A percentile compares a stretch with the other conserved stretches of the same genome.
These are phyloP conservation scores for Aureobasidium pullulans DNA, from an alignment of 2,329 filamentous ascomycete genomes.

Conservation along the genomic window DNA sequence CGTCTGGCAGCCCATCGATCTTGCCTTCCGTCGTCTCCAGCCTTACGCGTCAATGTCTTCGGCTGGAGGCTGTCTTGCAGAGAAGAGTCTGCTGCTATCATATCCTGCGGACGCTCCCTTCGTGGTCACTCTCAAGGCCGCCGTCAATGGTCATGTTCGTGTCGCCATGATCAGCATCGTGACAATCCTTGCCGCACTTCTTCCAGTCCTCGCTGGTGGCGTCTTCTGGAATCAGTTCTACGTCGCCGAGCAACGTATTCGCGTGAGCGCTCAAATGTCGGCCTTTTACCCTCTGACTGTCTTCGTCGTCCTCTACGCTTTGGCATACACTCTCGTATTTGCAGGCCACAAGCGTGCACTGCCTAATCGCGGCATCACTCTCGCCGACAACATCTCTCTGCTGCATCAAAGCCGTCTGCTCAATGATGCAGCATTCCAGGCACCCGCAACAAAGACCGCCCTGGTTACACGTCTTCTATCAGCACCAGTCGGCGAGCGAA, in stretches of 20 bases:
- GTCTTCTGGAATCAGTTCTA: constrained; percentile 67
- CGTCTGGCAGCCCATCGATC: constrained; percentile 59
- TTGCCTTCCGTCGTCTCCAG: constrained; percentile 56
- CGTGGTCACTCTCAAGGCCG: constrained; percentile 50
- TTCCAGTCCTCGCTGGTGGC: constrained; percentile 63
- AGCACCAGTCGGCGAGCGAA: constrained; percentile 40
- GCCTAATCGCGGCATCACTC: constrained; percentile 63
- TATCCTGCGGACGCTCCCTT: constrained; percentile 62
- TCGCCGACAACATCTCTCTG: constrained; percentile 73
- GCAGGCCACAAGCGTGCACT: constrained; percentile 56
- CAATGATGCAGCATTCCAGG: constrained; percentile 64
- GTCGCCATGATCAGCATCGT: constrained; percentile 56
- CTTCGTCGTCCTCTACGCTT: constrained; percentile 63
- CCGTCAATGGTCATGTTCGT: constrained; percentile 56
- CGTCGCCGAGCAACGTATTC: constrained; percentile 39
- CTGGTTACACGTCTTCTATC: constrained; percentile 62
- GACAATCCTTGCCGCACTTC: constrained; percentile 50
- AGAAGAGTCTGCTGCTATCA: constrained; percentile 59
- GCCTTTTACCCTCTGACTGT: constrained; percentile 65
- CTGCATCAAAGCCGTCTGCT: constrained; percentile 65
- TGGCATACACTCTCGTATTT: constrained; percentile 50
- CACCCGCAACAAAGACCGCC: constrained; percentile 58
- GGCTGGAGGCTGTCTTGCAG: constrained; percentile 53
- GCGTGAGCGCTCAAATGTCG: constrained; percentile 65
- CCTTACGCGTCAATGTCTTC: constrained; percentile 60